Percentiles rank a stretch among this genome's conserved stretches.
Evolutionary conservation across 2,329 filamentous ascomycete genomes (phyloP).

Genomic region (Rachicladosporium sp.): DNA sequence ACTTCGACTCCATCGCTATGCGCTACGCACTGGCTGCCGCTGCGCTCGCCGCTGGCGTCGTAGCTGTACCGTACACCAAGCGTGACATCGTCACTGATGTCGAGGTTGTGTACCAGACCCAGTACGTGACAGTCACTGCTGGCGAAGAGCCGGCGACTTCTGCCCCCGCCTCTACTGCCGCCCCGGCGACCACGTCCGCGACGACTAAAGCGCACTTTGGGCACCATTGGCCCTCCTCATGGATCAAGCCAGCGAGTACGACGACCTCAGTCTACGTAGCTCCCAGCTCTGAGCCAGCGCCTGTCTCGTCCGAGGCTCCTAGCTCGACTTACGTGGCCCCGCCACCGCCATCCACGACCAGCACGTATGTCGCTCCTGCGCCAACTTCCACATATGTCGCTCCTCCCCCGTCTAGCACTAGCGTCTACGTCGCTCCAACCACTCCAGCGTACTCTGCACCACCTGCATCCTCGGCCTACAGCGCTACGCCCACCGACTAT

Average conservation of each 20-base stretch:
- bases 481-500: constrained; percentile 14
- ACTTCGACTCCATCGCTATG: constrained; percentile 18
- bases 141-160: constrained; percentile 10
- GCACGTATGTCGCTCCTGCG: constrained; percentile 1
- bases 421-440: constrained; percentile 1
- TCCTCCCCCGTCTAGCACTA: not conserved
- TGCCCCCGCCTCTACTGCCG: constrained; percentile 5
- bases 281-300: constrained; percentile 8
- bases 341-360: constrained; percentile 3
- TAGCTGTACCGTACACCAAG: constrained; percentile 23
- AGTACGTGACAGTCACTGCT: constrained; percentile 24
- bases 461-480: constrained; percentile 5
- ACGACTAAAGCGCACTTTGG: constrained; percentile 9
- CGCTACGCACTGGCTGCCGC: constrained; percentile 24
- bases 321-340: constrained; percentile 4
- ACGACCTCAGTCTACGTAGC: constrained; percentile 6
- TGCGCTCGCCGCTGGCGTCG: constrained; percentile 24
- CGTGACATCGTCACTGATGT: constrained; percentile 17
- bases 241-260: constrained; percentile 1
- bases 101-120: constrained; percentile 21
- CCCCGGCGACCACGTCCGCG: constrained; percentile 6
- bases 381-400: not conserved
- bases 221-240: constrained; percentile 9
- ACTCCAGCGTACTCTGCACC: constrained; percentile 1
- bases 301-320: constrained; percentile 6